Conservation (phyloP, 2,329 filamentous ascomycete genomes). For the Paracoccidioides lutzii region DNA sequence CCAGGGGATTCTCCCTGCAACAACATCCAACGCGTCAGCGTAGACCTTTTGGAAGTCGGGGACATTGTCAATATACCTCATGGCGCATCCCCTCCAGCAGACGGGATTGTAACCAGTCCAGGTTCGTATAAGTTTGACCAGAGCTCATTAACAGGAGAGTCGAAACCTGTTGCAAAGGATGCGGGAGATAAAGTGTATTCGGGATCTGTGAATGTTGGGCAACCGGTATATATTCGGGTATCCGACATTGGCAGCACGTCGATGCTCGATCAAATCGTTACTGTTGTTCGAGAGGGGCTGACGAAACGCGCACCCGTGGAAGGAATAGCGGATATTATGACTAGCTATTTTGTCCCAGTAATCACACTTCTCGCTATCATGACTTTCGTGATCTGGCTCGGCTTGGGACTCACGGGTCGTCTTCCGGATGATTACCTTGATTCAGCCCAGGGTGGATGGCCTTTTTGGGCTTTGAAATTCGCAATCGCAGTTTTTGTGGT, state of each 20-base stretch:
- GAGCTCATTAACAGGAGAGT: constrained; percentile 62
- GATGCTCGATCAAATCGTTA: constrained; percentile 39
- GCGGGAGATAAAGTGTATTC: constrained; percentile 33
- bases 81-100: constrained; percentile 72
- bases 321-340: constrained; percentile 35
- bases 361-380: constrained; percentile 37
- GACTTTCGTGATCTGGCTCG: constrained; percentile 37
- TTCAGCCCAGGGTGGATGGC: constrained; percentile 36
- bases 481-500: constrained; percentile 80
- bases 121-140: constrained; percentile 68
- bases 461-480: constrained; percentile 46
- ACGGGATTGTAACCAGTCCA: constrained; percentile 48
- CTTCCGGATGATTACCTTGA: constrained; percentile 40
- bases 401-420: constrained; percentile 30
- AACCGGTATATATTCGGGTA: constrained; percentile 33
- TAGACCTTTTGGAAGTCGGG: constrained; percentile 61
- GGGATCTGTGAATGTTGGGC: constrained; percentile 36
- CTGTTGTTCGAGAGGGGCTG: constrained; percentile 38
- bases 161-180: constrained; percentile 32
- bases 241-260: constrained; percentile 35
- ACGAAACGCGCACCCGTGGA: constrained; percentile 38
- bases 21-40: constrained; percentile 35
- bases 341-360: constrained; percentile 37
- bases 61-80: constrained; percentile 63
- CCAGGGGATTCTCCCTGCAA: constrained; percentile 7